Base-by-base conservation (phyloP, 108 stramenopile species). In the Cylindrotheca fusiformis region DNA sequence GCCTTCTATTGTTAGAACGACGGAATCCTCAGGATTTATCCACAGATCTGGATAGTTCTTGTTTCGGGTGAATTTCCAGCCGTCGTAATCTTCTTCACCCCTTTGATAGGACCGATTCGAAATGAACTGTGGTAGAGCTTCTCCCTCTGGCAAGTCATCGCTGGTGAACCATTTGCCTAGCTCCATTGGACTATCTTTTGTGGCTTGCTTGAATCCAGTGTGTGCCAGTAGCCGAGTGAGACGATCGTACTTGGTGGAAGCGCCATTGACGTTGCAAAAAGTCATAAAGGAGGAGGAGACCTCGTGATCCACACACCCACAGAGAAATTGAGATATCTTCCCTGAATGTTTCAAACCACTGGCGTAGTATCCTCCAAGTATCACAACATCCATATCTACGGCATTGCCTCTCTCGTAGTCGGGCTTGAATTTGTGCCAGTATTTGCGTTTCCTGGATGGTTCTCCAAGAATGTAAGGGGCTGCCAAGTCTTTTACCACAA, bases 401-500 rank as follows among this genome's bases (percentile, higher is more conserved):
- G 70, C 79, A 14, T 41, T 41, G 31, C 32, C 31, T 28, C 48
- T 48, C 19, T 71, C 69, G 51, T 87, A 87, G 49, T 87, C 86
- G 27, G 74, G 71, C 48, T 84, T 84, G 61, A 78, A 64, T 54
- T 94, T 94, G 55, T 63, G 78, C 93, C 93, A 94, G 55, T 81
- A 91, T 12, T 74, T 72, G 18, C 83, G 64, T 5, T 57, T 60
- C 20, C 86, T 50, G 3, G 79, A 82, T 21, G 36, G 44, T 12
- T 65, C 64, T 21, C 84, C 90, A 4, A 94, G 63, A 44, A 77
- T 45, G 41, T 82, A 82, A 1, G 89, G 88, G n/a, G 87, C 74
- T 1, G 83, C 74, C 5, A 94, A 60, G 69, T 94, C 90, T 53
- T 94, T 94, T 18, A 94, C 49, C 10, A 94, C 57, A 2, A 94